Percentiles rank a stretch among this genome's conserved stretches.
Conservation (phyloP, 1,284 basidiomycete genomes). For the Lentinula novae-zelandiae region DNA sequence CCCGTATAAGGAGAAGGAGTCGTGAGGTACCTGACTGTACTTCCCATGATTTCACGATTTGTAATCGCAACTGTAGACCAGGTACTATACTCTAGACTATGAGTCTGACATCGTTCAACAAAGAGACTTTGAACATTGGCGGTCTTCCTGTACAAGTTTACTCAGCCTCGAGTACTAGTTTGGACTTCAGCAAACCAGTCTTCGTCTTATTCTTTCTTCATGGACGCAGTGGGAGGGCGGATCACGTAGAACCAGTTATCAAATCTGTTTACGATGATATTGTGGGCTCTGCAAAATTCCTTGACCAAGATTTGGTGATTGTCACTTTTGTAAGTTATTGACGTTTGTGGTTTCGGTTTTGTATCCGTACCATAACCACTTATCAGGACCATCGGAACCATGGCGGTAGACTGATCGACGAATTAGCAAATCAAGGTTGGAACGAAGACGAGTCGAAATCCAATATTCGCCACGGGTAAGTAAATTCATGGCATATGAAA, state of each 20-base stretch:
- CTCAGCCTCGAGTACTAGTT: slow-evolving; percentile 13
- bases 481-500: slow-evolving; percentile 11
- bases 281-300: slow-evolving; percentile 20
- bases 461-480: slow-evolving; percentile 69
- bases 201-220: slow-evolving; percentile 61
- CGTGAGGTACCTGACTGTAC: no score
- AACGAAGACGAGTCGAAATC: slow-evolving; percentile 35
- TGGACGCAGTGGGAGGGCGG: slow-evolving; percentile 39
- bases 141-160: slow-evolving; percentile 44
- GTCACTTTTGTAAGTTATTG: slow-evolving; percentile 48
- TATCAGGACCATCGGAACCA: slow-evolving; percentile 78
- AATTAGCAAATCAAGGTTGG: slow-evolving; percentile 56
- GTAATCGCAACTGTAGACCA: neutral
- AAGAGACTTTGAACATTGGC: slow-evolving; percentile 34
- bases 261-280: slow-evolving; percentile 9
- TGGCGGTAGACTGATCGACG: slow-evolving; percentile 53
- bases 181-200: slow-evolving; percentile 27
- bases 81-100: neutral
- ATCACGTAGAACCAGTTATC: slow-evolving; percentile 24
- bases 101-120: slow-evolving; percentile 13
- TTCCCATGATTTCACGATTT: neutral
- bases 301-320: slow-evolving; percentile 43
- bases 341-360: neutral
- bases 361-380: neutral
- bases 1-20: no score